Evolutionary conservation across 805 yeast genomes (phyloP).

Genomic region (Candida loeiensis): DNA sequence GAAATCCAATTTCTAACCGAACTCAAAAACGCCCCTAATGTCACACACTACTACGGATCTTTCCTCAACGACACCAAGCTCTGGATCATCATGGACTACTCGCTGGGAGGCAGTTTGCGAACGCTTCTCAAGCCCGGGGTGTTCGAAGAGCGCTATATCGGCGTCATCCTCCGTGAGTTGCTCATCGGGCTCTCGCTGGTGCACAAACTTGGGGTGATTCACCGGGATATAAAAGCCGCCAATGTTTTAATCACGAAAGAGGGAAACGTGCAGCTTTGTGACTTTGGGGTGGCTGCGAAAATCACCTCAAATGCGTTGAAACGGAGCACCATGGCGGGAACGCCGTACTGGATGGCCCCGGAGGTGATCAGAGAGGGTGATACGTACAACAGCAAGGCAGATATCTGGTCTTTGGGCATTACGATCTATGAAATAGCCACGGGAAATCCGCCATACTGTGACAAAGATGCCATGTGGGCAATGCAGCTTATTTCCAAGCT

Average conservation of each 20-base stretch:
- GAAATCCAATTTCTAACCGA: constrained; percentile 86
- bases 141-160: constrained; percentile 78
- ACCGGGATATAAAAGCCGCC: constrained; percentile 95
- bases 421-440: constrained; percentile 93
- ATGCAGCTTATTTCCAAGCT: constrained; percentile 90
- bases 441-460: constrained; percentile 96
- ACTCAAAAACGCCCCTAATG: constrained; percentile 81
- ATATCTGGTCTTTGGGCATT: constrained; percentile 96
- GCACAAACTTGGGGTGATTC: constrained; percentile 88
- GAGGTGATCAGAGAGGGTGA: constrained; percentile 93
- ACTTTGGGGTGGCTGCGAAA: constrained; percentile 98
- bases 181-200: constrained; percentile 74
- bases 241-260: constrained; percentile 85
- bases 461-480: constrained; percentile 90
- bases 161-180: constrained; percentile 82
- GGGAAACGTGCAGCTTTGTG: constrained; percentile 89
- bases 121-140: constrained; percentile 83
- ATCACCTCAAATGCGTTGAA: constrained; percentile 69
- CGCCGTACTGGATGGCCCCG: constrained; percentile 99
- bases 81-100: constrained; percentile 97
- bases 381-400: constrained; percentile 85
- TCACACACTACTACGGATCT: constrained; percentile 89
- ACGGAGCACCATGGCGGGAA: constrained; percentile 92
- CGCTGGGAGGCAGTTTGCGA: constrained; percentile 94
- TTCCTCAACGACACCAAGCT: constrained; percentile 82